These are phyloP conservation scores for Yamadazyma sp. DNA, from an alignment of 1,139 yeast genomes.

Conservation along the genomic window DNA sequence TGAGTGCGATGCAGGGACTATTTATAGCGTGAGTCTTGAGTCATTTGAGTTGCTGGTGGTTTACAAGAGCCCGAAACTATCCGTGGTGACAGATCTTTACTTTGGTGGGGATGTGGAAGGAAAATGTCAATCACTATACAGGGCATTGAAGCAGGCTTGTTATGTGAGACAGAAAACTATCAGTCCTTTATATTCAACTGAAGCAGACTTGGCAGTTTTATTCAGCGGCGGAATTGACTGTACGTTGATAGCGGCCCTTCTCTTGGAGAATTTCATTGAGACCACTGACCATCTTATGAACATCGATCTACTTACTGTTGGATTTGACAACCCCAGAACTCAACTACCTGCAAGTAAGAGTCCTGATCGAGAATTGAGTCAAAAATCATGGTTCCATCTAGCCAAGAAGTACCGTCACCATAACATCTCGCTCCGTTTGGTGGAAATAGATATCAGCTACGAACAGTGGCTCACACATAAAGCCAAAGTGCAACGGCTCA, in stretches of 20 bases:
- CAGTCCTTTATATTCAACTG: slow-evolving; percentile 48
- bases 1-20: slow-evolving; percentile 56
- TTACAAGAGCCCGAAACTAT: neutral
- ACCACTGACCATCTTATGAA: slow-evolving; percentile 5
- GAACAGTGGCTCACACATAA: slow-evolving; percentile 57
- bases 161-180: slow-evolving; percentile 55
- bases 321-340: slow-evolving; percentile 89
- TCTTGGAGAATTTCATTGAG: slow-evolving; percentile 27
- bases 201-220: slow-evolving; percentile 55
- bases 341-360: slow-evolving; percentile 58
- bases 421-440: slow-evolving; percentile 41
- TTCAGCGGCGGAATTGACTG: slow-evolving; percentile 97
- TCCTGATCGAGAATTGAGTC: slow-evolving; percentile 81
- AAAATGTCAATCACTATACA: slow-evolving; percentile 7
- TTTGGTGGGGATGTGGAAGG: neutral
- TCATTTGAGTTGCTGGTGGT: slow-evolving; percentile 12
- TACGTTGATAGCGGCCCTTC: slow-evolving; percentile 62
- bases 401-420: slow-evolving; percentile 33
- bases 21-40: slow-evolving; percentile 38
- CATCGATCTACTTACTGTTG: slow-evolving; percentile 84
- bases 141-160: slow-evolving; percentile 12
- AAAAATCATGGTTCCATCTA: slow-evolving; percentile 58
- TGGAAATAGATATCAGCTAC: slow-evolving; percentile 74
- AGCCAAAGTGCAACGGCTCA: slow-evolving; percentile 57
- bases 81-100: neutral